Evolutionary conservation across 1,284 basidiomycete genomes (phyloP).

Genomic region (Trichosporon sp.): DNA sequence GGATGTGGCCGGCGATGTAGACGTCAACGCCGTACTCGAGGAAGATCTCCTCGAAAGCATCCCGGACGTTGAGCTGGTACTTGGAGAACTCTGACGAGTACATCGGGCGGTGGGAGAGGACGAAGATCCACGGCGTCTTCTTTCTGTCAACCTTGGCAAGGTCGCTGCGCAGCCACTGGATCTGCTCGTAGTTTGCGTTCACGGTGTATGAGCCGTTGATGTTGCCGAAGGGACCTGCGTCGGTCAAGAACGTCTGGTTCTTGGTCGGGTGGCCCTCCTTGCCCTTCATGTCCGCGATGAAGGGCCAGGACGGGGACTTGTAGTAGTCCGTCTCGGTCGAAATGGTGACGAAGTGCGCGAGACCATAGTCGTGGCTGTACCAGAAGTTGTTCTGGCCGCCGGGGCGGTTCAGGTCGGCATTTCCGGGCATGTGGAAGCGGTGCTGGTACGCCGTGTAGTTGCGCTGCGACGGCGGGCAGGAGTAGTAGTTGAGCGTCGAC

Average conservation of each 20-base stretch:
- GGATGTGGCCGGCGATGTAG: conserved; percentile 42
- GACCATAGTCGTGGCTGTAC: conserved; percentile 30
- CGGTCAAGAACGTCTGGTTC: conserved; percentile 8
- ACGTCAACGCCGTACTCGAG: conserved; percentile 44
- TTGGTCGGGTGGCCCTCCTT: conserved; percentile 14
- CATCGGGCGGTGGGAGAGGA: conserved; percentile 36
- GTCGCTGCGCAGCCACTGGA: conserved; percentile 28
- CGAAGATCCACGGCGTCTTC: conserved; percentile 46
- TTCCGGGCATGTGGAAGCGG: conserved; percentile 35
- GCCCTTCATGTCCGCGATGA: conserved; percentile 24
- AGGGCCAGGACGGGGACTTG: conserved; percentile 24
- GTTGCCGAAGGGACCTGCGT: conserved; percentile 14
- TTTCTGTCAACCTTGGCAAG: conserved; percentile 39
- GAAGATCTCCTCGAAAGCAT: conserved; percentile 41
- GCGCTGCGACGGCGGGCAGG: conserved; percentile 22
- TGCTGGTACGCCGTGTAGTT: conserved; percentile 31
- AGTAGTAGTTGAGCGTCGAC: conserved; percentile 24
- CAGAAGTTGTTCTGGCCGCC: conserved; percentile 28
- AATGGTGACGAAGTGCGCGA: conserved; percentile 27
- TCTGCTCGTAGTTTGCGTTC: conserved; percentile 26
- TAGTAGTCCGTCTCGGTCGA: conserved; percentile 26
- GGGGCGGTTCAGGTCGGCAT: conserved; percentile 5
- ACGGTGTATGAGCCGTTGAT: conserved; percentile 20
- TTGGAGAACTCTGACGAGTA: conserved; percentile 26
- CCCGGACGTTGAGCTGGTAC: conserved; percentile 33